Base-by-base conservation (phyloP, 2,329 filamentous ascomycete species). In the Ophiocordyceps camponoti-saundersi region DNA sequence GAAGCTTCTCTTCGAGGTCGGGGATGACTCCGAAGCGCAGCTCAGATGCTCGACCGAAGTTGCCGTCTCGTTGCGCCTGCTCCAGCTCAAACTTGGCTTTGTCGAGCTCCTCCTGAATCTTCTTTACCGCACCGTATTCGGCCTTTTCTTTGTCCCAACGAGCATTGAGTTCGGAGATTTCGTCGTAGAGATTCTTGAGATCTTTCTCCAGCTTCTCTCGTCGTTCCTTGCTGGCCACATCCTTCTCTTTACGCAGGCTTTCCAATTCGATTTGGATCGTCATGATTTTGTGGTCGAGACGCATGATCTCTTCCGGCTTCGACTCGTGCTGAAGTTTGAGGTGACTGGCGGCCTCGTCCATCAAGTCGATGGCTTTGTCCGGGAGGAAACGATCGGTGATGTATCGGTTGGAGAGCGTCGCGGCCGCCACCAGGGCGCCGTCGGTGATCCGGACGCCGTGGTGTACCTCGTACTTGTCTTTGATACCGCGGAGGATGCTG, bases 241-340 rank as follows among this genome's bases (percentile, higher is more conserved):
- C 92, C 63, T 94, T 90, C 62, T 98, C 92, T 58, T 90, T 85
- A 53, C 87, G 81, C 44, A 98, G 70, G 36, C 92, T 92, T 59
- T 95, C 90, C 48, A 98, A 96, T 65, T 98, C 92, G 55, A 98
- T 98, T 64, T 94, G 83, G 46, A 96, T 73, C 65, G 96, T 92
- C 49, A 88, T 83, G 51, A 87, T 72, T 58, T 82, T 86, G 53
- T 92, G 82, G 66, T 98, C 92, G 46, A 98, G 75, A 46, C 85
- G 95, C 66, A 98, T 92, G 46, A 98, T 84, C 30, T 89, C 81
- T 67, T 98, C 92, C 2, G 92, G 92, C 57, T 96, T 89, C 1
- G 92, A 96, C 66, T 98, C 92, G 54, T 92, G 80, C 32, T 89
- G 88, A 22, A 98, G 92, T 48, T 88, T 79, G 49, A 98, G 92